phyloP scores from a whole-genome alignment of 441 rosid species.

The Bruguiera hainesii region DNA sequence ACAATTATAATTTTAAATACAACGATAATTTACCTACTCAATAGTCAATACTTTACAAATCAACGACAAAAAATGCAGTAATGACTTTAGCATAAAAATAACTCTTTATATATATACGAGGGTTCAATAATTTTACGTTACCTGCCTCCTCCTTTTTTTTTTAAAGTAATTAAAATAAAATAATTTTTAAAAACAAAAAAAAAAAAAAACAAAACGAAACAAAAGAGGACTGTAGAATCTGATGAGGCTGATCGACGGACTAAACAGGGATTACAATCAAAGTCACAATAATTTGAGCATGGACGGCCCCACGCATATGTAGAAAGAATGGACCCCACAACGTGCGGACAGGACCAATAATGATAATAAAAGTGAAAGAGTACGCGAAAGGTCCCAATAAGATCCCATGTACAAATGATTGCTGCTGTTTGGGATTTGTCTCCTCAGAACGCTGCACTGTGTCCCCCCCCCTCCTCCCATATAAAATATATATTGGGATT shows the following conservation, averaged over 20 bases:
- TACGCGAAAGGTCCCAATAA: not conserved
- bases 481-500: too few species aligned
- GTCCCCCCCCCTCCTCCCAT: constrained; percentile 22
- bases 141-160: too few species aligned
- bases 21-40: too few species aligned
- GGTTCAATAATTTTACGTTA: too few species aligned
- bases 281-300: constrained; percentile 21
- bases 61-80: too few species aligned
- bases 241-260: too few species aligned
- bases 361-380: not conserved
- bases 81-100: too few species aligned
- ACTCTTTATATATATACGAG: too few species aligned
- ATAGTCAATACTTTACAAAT: too few species aligned
- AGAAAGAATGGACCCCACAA: constrained; percentile 6
- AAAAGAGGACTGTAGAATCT: too few species aligned
- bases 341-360: constrained; percentile 2
- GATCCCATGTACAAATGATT: constrained; percentile 50
- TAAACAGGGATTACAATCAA: constrained; percentile 18
- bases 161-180: not conserved
- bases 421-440: constrained; percentile 35
- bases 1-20: too few species aligned
- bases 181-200: not conserved
- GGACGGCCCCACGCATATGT: not conserved
- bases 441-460: constrained; percentile 31
- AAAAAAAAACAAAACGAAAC: not conserved